phyloP scores from a whole-genome alignment of 805 yeast species.

The Wickerhamomyces ciferrii region DNA sequence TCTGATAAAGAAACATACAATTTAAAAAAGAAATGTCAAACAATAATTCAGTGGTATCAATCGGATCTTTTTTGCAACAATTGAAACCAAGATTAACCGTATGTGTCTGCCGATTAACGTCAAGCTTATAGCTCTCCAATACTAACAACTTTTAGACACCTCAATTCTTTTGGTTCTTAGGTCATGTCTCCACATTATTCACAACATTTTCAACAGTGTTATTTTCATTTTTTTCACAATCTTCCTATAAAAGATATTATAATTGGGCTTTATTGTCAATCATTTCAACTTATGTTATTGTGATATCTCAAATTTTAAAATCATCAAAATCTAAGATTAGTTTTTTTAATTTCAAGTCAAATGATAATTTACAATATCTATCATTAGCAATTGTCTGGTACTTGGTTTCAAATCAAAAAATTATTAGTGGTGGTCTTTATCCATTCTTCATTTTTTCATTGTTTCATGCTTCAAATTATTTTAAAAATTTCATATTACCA shows the following conservation, averaged over 20 bases:
- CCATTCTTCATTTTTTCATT: slow-evolving; percentile 60
- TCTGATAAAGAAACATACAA: background rate
- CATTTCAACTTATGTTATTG: slow-evolving; percentile 56
- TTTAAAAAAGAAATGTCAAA: background rate
- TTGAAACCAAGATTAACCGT: slow-evolving; percentile 13
- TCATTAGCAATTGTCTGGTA: slow-evolving; percentile 35
- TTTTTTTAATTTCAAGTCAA: slow-evolving; percentile 22
- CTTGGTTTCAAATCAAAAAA: slow-evolving; percentile 36
- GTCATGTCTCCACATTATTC: slow-evolving; percentile 46
- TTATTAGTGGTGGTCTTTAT: slow-evolving; percentile 43
- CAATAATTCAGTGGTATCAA: slow-evolving; percentile 4
- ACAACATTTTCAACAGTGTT: slow-evolving; percentile 35
- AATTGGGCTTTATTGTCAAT: slow-evolving; percentile 43
- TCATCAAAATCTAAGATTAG: slow-evolving; percentile 25
- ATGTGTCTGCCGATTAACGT: background rate
- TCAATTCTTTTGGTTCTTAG: slow-evolving; percentile 68
- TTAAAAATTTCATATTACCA: slow-evolving; percentile 50
- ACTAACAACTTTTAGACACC: slow-evolving; percentile 30
- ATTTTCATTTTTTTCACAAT: slow-evolving; percentile 35
- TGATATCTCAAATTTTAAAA: slow-evolving; percentile 53
- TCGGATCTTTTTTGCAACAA: slow-evolving; percentile 10
- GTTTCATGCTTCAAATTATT: slow-evolving; percentile 60
- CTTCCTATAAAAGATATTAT: slow-evolving; percentile 30
- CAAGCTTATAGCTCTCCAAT: too few species aligned
- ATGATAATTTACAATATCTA: slow-evolving; percentile 65